Percentiles rank a stretch among this genome's conserved stretches.
These are phyloP conservation scores for Rhynchospora tenuis DNA, from an alignment of 176 grass and related monocot genomes.

Conservation along the genomic window DNA sequence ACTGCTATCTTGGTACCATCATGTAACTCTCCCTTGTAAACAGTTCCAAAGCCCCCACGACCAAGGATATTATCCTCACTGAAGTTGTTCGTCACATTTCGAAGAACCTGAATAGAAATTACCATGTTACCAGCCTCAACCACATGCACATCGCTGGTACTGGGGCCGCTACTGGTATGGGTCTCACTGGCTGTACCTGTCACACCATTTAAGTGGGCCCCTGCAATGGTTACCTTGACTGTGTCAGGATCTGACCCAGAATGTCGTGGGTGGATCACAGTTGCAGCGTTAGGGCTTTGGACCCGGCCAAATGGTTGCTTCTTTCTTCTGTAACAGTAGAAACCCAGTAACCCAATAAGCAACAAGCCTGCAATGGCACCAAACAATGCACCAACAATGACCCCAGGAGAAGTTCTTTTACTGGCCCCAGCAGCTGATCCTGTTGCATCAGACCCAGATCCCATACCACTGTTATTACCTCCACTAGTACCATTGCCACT, in stretches of 20 bases:
- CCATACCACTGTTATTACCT: not conserved
- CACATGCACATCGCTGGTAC: slow-evolving; percentile 57
- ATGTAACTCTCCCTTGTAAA: slow-evolving; percentile 94
- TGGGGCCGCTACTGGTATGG: slow-evolving; percentile 41
- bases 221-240: slow-evolving; percentile 71
- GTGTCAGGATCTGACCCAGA: slow-evolving; percentile 76
- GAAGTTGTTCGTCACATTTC: slow-evolving; percentile 95
- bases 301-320: slow-evolving; percentile 60
- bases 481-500: not conserved
- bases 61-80: slow-evolving; percentile 84
- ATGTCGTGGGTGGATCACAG: slow-evolving; percentile 68
- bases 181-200: slow-evolving; percentile 35
- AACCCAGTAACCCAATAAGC: slow-evolving; percentile 52
- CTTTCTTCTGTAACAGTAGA: slow-evolving; percentile 78
- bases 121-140: slow-evolving; percentile 93
- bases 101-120: slow-evolving; percentile 90
- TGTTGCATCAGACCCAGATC: not conserved
- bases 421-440: not conserved
- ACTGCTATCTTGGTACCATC: slow-evolving; percentile 95
- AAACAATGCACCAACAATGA: slow-evolving; percentile 57
- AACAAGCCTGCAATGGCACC: slow-evolving; percentile 38
- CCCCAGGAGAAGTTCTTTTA: slow-evolving; percentile 28
- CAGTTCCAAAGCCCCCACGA: slow-evolving; percentile 78
- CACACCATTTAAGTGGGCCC: slow-evolving; percentile 34
- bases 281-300: slow-evolving; percentile 63